phyloP scores from a whole-genome alignment of 495 filamentous ascomycete species.

The Lasiosphaeria hispida region DNA sequence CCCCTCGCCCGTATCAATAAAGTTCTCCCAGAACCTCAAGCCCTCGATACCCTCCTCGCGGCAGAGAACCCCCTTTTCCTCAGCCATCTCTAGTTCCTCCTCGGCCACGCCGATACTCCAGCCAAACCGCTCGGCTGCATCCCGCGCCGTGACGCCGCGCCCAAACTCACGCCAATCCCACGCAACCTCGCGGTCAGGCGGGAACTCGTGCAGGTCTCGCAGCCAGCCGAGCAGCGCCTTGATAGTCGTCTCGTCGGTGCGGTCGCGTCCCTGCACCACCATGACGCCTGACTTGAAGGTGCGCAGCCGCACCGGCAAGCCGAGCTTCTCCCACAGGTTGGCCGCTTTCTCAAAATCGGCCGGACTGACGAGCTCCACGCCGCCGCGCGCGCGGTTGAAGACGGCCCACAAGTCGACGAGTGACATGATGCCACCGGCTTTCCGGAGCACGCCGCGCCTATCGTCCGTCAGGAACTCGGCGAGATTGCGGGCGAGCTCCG shows the following conservation, averaged over 20 bases:
- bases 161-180: slow-evolving; percentile 81
- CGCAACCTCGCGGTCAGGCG: slow-evolving; percentile 58
- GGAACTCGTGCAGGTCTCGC: slow-evolving; percentile 62
- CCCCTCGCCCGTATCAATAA: slow-evolving; percentile 44
- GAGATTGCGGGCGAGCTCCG: slow-evolving; percentile 83
- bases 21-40: slow-evolving; percentile 78
- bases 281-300: slow-evolving; percentile 89
- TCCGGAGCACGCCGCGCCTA: slow-evolving; percentile 70
- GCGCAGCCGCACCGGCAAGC: slow-evolving; percentile 79
- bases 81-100: slow-evolving; percentile 96
- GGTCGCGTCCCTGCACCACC: slow-evolving; percentile 84
- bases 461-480: slow-evolving; percentile 96
- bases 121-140: slow-evolving; percentile 84
- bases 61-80: slow-evolving; percentile 78
- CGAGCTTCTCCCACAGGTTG: slow-evolving; percentile 81
- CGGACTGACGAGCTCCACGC: slow-evolving; percentile 91
- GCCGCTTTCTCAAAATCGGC: slow-evolving; percentile 89
- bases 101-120: slow-evolving; percentile 98
- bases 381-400: slow-evolving; percentile 93
- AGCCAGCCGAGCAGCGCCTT: slow-evolving; percentile 74
- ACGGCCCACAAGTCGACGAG: slow-evolving; percentile 96
- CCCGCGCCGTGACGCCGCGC: slow-evolving; percentile 82
- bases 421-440: slow-evolving; percentile 89
- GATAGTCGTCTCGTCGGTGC: slow-evolving; percentile 89
- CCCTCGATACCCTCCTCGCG: slow-evolving; percentile 83